A percentile compares a stretch with the other conserved stretches of the same genome.
Conservation (phyloP, 257 asterid species). For the Petunia axillaris region DNA sequence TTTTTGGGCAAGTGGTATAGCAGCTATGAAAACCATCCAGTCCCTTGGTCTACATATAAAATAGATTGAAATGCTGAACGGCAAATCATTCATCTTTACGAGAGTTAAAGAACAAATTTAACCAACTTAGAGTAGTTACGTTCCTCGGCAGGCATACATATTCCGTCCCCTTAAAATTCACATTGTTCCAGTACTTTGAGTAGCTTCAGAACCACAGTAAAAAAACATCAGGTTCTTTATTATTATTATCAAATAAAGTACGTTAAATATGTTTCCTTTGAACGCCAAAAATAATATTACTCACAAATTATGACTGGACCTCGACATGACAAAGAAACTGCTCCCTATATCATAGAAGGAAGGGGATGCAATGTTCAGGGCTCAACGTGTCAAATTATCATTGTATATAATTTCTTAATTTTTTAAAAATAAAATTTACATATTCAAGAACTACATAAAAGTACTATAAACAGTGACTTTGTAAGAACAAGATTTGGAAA, state of each 20-base stretch:
- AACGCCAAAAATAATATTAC: background rate
- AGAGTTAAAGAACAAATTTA: background rate
- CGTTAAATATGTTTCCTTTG: background rate
- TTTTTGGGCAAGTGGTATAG: background rate
- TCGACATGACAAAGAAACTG: background rate
- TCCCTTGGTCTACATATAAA: background rate
- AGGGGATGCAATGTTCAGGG: background rate
- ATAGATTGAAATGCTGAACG: background rate
- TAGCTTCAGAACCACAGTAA: background rate
- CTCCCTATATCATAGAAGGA: background rate
- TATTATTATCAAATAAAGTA: background rate
- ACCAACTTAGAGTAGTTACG: background rate
- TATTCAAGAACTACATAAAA: background rate
- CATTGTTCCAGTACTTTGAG: constrained; percentile 9
- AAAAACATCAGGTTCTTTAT: background rate
- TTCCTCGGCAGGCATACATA: background rate
- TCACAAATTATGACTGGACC: background rate
- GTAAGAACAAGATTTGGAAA: background rate
- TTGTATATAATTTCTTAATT: background rate
- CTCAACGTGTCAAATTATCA: background rate
- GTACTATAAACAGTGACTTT: background rate
- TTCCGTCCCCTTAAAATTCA: constrained; percentile 1
- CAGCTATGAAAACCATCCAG: background rate
- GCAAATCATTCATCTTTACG: background rate
- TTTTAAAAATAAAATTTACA: background rate